These are phyloP conservation scores for Penicillium soppii DNA, from an alignment of 495 filamentous ascomycete genomes.

Conservation along the genomic window DNA sequence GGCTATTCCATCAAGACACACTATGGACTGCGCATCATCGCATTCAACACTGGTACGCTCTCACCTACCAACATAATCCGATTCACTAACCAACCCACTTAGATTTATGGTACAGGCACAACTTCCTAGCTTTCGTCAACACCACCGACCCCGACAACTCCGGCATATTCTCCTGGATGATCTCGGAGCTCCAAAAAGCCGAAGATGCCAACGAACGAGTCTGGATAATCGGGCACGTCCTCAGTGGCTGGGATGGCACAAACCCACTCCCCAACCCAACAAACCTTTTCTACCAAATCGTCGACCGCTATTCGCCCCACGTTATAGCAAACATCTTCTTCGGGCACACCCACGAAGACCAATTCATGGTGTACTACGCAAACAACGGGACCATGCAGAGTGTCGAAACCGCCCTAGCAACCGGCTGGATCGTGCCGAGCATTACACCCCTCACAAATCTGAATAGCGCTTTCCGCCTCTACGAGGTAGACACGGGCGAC, in stretches of 20 bases:
- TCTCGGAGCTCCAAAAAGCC: conserved; percentile 50
- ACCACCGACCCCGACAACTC: conserved; percentile 49
- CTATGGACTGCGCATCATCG: conserved; percentile 48
- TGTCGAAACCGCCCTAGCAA: conserved; percentile 38
- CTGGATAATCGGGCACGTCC: conserved; percentile 57
- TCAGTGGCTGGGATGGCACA: conserved; percentile 50
- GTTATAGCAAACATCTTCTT: conserved; percentile 57
- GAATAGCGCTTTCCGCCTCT: conserved; percentile 56
- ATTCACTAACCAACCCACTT: conserved; percentile 19
- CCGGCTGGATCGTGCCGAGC: conserved; percentile 52
- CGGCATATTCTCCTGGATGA: conserved; percentile 51
- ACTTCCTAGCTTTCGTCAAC: conserved; percentile 49
- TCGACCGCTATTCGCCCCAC: conserved; percentile 55
- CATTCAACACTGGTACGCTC: conserved; percentile 50
- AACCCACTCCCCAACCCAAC: conserved; percentile 51
- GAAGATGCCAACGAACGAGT: conserved; percentile 52
- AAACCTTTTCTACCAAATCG: conserved; percentile 56
- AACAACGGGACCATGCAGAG: conserved; percentile 47
- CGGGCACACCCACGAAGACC: conserved; percentile 57
- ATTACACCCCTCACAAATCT: conserved; percentile 54
- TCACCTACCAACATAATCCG: neutral
- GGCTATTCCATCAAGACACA: conserved; percentile 52
- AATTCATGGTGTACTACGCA: conserved; percentile 52
- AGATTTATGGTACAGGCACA: conserved; percentile 53
- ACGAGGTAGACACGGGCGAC: conserved; percentile 53